phyloP scores from a whole-genome alignment of 495 filamentous ascomycete genomes.

The Lentithecium fluviatile region DNA sequence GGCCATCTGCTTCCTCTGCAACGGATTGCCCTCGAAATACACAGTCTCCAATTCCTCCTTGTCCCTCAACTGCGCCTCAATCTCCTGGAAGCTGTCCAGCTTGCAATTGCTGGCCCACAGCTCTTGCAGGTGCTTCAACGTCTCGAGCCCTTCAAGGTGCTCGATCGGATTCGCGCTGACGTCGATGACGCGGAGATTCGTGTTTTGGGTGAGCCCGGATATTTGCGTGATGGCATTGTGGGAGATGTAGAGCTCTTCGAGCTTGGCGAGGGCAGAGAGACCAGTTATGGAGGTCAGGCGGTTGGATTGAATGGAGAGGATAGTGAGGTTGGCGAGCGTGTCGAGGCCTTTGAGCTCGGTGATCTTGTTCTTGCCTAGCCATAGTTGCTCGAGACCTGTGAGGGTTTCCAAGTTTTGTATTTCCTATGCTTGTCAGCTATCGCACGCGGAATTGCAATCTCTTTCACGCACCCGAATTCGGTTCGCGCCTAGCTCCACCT shows the following conservation, averaged over 20 bases:
- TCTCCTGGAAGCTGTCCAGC: constrained; percentile 73
- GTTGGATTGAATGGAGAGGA: constrained; percentile 97
- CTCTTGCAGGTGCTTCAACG: constrained; percentile 74
- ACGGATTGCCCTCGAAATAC: constrained; percentile 94
- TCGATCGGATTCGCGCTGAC: constrained; percentile 85
- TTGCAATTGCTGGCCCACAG: constrained; percentile 93
- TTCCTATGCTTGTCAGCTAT: constrained; percentile 51
- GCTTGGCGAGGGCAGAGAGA: constrained; percentile 66
- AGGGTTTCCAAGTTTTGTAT: constrained; percentile 84
- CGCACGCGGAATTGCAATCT: background rate
- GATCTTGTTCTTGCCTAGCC: constrained; percentile 98
- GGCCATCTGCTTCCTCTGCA: constrained; percentile 71
- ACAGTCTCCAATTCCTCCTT: constrained; percentile 84
- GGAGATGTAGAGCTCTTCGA: constrained; percentile 97
- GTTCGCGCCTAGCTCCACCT: constrained; percentile 90
- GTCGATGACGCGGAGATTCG: constrained; percentile 73
- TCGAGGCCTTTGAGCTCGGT: constrained; percentile 74
- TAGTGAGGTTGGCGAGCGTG: constrained; percentile 71
- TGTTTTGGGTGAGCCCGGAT: constrained; percentile 68
- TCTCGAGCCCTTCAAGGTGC: constrained; percentile 68
- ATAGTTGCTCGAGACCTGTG: constrained; percentile 75
- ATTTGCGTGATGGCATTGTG: constrained; percentile 87
- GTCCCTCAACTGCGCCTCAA: constrained; percentile 74
- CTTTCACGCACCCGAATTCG: constrained; percentile 62
- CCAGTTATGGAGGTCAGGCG: constrained; percentile 79